Base-by-base conservation (phyloP, 139 green algal genomes). In the Trebouxia sp. region DNA sequence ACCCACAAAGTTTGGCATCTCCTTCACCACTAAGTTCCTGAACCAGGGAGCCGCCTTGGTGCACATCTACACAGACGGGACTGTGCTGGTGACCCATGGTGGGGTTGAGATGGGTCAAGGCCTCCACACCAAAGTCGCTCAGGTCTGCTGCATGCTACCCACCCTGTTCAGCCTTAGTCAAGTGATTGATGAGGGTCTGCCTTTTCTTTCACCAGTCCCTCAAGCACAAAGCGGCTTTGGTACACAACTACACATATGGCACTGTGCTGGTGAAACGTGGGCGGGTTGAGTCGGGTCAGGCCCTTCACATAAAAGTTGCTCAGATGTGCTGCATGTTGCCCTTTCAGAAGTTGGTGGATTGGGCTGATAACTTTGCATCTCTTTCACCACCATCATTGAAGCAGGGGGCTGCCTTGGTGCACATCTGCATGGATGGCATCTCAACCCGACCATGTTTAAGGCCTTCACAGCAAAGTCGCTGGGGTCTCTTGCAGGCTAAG, bases 101-200 rank as follows among this genome's bases (percentile, higher is more conserved):
- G 96, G 96, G 14, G 95, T 98, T 80, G 96, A 99, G 91, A 99
- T 99, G 96, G 96, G 96, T 0, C 96, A 99, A 90, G 96, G 96
- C 7, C 91, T 99, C 81, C 96, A 98, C 90, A 99, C 95, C 74
- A 99, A 99, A 90, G 92, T 99, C 69, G 91, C 90, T 0, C 94
- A 98, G 88, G 88, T 85, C n/a, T 39, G 8, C 56, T 67, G 28
- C 56, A n/a, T n/a, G n/a, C n/a, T n/a, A n/a, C n/a, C n/a, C n/a
- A n/a, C n/a, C n/a, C n/a, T n/a, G n/a, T n/a, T n/a, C n/a, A n/a
- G n/a, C n/a, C n/a, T n/a, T n/a, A n/a, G n/a, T n/a, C n/a, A n/a
- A n/a, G n/a, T n/a, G n/a, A n/a, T n/a, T n/a, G n/a, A n/a, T n/a
- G n/a, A n/a, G n/a, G n/a, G n/a, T n/a, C n/a, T n/a, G n/a, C n/a